Conservation (phyloP, 495 filamentous ascomycete species). For the Cladorrhinum samala region DNA sequence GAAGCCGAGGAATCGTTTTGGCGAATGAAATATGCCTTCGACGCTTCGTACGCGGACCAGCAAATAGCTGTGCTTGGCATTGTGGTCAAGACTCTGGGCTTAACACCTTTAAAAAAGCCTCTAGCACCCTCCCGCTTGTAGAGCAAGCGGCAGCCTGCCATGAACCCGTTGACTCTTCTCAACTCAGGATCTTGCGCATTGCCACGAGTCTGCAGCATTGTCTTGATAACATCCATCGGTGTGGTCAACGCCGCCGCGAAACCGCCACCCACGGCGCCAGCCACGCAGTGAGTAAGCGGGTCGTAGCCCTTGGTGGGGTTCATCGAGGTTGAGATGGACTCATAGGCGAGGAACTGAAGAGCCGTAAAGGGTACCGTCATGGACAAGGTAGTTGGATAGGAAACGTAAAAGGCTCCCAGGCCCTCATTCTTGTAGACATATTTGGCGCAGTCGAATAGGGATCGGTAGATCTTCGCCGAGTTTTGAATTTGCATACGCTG, state of each 20-base stretch:
- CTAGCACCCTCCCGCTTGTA: slow-evolving; percentile 73
- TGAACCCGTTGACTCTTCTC: slow-evolving; percentile 74
- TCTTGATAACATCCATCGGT: slow-evolving; percentile 96
- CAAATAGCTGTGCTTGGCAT: slow-evolving; percentile 99
- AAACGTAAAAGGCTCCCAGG: slow-evolving; percentile 90
- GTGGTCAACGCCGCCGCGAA: slow-evolving; percentile 91
- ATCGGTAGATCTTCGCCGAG: slow-evolving; percentile 75
- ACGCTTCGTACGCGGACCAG: slow-evolving; percentile 70
- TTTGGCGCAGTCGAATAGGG: slow-evolving; percentile 75
- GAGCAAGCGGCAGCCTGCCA: slow-evolving; percentile 75
- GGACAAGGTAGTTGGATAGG: slow-evolving; percentile 93
- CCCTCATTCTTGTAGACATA: slow-evolving; percentile 85
- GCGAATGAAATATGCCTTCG: slow-evolving; percentile 54
- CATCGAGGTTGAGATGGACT: slow-evolving; percentile 89
- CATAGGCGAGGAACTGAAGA: slow-evolving; percentile 93
- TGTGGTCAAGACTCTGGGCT: slow-evolving; percentile 87
- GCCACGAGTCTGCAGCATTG: slow-evolving; percentile 87
- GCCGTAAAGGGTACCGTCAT: slow-evolving; percentile 99
- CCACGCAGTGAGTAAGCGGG: slow-evolving; percentile 83
- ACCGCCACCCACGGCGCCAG: slow-evolving; percentile 87
- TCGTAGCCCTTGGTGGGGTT: slow-evolving; percentile 82
- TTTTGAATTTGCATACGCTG: slow-evolving; percentile 98
- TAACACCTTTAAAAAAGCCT: slow-evolving; percentile 89
- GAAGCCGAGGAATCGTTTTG: slow-evolving; percentile 31
- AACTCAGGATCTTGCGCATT: slow-evolving; percentile 75